Evolutionary conservation across 768 basidiomycete species (phyloP).

Genomic region (Lentinula sp.): DNA sequence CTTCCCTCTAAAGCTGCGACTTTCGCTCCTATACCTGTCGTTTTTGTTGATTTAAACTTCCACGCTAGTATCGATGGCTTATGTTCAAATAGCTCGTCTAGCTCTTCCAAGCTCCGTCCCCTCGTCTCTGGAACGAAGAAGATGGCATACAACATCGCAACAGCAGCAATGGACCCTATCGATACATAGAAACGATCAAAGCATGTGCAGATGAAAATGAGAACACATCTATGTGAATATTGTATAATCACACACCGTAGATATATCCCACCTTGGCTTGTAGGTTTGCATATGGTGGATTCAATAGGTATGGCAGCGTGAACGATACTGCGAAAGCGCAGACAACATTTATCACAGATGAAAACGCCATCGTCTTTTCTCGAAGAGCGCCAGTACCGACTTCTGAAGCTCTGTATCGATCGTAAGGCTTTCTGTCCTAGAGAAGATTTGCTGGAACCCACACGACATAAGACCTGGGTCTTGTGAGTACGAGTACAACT

Average conservation of each 20-base stretch:
- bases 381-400: slow-evolving; percentile 5
- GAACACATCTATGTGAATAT: background rate
- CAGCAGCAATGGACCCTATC: slow-evolving; percentile 3
- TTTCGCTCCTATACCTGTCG: slow-evolving; percentile 4
- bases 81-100: slow-evolving; percentile 3
- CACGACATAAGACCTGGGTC: slow-evolving; percentile 3
- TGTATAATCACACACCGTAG: background rate
- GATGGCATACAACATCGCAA: slow-evolving; percentile 3
- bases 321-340: slow-evolving; percentile 5
- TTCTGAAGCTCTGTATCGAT: background rate
- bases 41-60: slow-evolving; percentile 3
- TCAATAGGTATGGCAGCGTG: slow-evolving; percentile 4
- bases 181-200: background rate
- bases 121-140: slow-evolving; percentile 7
- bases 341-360: slow-evolving; percentile 2
- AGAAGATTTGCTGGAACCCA: background rate
- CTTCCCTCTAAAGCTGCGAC: slow-evolving; percentile 1
- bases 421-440: background rate
- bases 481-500: background rate
- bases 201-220: background rate
- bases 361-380: slow-evolving; percentile 6
- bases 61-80: slow-evolving; percentile 1
- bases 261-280: slow-evolving; percentile 4
- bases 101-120: slow-evolving; percentile 1
- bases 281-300: slow-evolving; percentile 6